phyloP scores from a whole-genome alignment of 2,329 filamentous ascomycete species.

The Verticillium albo-atrum region DNA sequence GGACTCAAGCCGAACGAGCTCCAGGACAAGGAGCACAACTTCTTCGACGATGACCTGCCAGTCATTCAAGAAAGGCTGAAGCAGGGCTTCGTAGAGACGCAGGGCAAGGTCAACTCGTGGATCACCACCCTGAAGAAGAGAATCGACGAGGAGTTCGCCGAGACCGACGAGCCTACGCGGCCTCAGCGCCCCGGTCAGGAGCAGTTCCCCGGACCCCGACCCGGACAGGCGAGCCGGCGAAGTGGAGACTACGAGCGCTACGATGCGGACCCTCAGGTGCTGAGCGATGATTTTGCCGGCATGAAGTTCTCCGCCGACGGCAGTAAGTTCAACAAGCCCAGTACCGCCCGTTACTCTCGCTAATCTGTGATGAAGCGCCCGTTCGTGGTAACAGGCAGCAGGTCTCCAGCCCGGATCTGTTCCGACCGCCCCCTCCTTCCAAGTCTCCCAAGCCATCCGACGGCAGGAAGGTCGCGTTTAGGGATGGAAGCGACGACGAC shows the following conservation, averaged over 20 bases:
- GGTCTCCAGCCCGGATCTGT: slow-evolving; percentile 72
- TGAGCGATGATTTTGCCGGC: slow-evolving; percentile 82
- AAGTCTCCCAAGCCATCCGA: slow-evolving; percentile 45
- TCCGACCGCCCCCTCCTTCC: slow-evolving; percentile 61
- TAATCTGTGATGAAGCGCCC: slow-evolving; percentile 39
- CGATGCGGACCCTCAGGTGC: slow-evolving; percentile 86
- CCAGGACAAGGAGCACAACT: slow-evolving; percentile 74
- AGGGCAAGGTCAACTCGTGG: slow-evolving; percentile 89
- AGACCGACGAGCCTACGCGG: slow-evolving; percentile 52
- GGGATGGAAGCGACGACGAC: slow-evolving; percentile 65
- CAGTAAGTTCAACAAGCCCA: slow-evolving; percentile 40
- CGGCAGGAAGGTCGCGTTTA: slow-evolving; percentile 52
- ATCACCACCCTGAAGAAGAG: slow-evolving; percentile 89
- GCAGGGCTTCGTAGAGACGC: slow-evolving; percentile 93
- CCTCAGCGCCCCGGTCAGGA: slow-evolving; percentile 24
- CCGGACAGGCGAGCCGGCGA: slow-evolving; percentile 59
- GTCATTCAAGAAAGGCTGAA: slow-evolving; percentile 88
- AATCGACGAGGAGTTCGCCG: slow-evolving; percentile 82
- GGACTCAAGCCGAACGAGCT: slow-evolving; percentile 32
- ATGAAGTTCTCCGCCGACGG: slow-evolving; percentile 60
- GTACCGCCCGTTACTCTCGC: neutral
- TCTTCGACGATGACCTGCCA: slow-evolving; percentile 93
- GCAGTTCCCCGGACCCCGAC: slow-evolving; percentile 34
- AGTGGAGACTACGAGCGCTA: slow-evolving; percentile 90
- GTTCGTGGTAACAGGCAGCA: slow-evolving; percentile 52